These are phyloP conservation scores for Sporisorium sorghi DNA, from an alignment of 1,284 basidiomycete genomes.

Conservation along the genomic window DNA sequence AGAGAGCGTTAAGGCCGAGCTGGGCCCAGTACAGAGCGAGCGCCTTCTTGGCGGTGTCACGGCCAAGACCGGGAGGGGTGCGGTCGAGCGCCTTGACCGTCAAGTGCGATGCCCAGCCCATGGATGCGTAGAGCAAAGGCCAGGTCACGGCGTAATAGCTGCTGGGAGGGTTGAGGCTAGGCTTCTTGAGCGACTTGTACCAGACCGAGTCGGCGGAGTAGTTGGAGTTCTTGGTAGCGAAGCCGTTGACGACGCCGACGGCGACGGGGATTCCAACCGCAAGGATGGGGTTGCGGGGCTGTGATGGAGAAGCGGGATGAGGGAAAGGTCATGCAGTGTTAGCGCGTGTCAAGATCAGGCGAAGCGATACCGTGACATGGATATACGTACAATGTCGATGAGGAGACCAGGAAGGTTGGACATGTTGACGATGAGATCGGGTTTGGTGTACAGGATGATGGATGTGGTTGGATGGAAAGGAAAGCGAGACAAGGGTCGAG, in stretches of 20 bases:
- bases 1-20: slow-evolving; percentile 76
- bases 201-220: slow-evolving; percentile 52
- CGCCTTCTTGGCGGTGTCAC: slow-evolving; percentile 73
- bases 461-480: slow-evolving; percentile 17
- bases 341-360: background rate
- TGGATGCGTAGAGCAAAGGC: slow-evolving; percentile 74
- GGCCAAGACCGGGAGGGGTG: slow-evolving; percentile 62
- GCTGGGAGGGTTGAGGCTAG: slow-evolving; percentile 54
- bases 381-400: slow-evolving; percentile 47
- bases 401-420: slow-evolving; percentile 56
- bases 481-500: background rate
- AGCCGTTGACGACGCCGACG: slow-evolving; percentile 52
- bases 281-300: slow-evolving; percentile 62
- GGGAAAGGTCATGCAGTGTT: background rate
- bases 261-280: slow-evolving; percentile 63
- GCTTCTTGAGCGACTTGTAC: slow-evolving; percentile 62
- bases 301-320: background rate
- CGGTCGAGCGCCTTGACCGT: slow-evolving; percentile 63
- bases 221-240: slow-evolving; percentile 57
- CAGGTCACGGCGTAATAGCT: slow-evolving; percentile 70
- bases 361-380: too few relatives aligned
- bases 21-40: slow-evolving; percentile 79
- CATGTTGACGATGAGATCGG: slow-evolving; percentile 28
- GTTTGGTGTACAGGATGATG: background rate
- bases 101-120: slow-evolving; percentile 81